Evolutionary conservation across 352 stramenopile genomes (phyloP), one percentile per base, ranked within the genome.

Genomic region (Thalassiosira hispida): DNA sequence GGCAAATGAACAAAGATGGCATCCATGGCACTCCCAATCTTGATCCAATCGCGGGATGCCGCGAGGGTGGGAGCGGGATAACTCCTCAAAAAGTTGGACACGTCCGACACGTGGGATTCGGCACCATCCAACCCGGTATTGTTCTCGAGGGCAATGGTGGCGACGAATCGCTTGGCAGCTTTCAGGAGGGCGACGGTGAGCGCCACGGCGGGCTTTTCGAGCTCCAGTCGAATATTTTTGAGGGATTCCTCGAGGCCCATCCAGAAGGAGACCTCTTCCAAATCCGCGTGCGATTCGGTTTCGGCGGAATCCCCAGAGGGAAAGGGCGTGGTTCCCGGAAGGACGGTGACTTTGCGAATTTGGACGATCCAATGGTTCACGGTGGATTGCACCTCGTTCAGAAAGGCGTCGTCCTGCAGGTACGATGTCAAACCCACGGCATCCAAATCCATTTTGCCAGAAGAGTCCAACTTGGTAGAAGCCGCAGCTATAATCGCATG

Each of bases 261-360:
- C 87, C 87, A 93, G 73, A 91, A 93, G 4, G 79, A 78, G 20
- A 94, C 75, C 72, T 94, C 87, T 56, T 94, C 87, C n/a, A 91
- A 69, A 73, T 90, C 87, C n/a, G 84, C 81, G 18, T 81, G 56
- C 18, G 44, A 60, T 66, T 85, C 66, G 4, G 70, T 84, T 65
- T 84, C 77, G 44, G 79, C 77, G 0, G 66, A 76, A 52, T 82
- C 81, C 16, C 84, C 81, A 55, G 83, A 84, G 0, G 84, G 81
- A 63, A 94, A 93, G 1, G 82, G 72, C 1, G 84, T 90, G 0
- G 79, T 83, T 16, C 55, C 57, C 2, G 83, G 77, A 22, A 94
- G 60, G 6, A 83, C 66, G 0, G 90, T 94, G 3, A 94, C 78
- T 63, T 92, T 91, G 29, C 84, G 82, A 65, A 94, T 93, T 44